Base-by-base conservation (phyloP, 2,329 filamentous ascomycete genomes). In the Monosporascus cannonballus region DNA sequence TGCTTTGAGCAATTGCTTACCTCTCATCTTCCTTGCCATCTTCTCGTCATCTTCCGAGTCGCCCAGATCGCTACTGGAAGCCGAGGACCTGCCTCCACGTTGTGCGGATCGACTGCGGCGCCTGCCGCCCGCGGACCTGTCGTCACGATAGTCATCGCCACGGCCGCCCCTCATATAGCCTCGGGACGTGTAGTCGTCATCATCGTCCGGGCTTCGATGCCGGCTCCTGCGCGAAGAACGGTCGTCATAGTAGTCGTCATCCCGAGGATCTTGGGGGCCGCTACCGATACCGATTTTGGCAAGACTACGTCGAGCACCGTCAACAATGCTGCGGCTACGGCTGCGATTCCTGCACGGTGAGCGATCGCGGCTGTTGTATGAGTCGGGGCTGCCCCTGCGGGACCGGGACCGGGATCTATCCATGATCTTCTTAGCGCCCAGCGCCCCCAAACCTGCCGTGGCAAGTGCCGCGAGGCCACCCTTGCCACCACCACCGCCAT, bases 251-350 rank as follows among this genome's bases (percentile, higher is more conserved):
- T 76, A 69, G 53, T 72, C 70, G 54, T 75, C 74, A 50, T 77
- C 74, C 48, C 73, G 71, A 46, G 73, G 69, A 45, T 70, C 69
- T 1, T 71, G 73, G 4, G 75, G 71, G 9, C 69, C 76, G 51
- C 71, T 78, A 49, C 81, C 81, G 36, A 86, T 69, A 47, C 83
- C 83, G 15, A 86, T 71, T 64, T 80, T 84, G 59, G 83, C 81
- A 38, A 86, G 71, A 51, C 81, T 76, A 55, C 81, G 81, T 52
- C 83, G 80, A 20, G 82, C 80, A 50, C 74, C 74, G 64, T 85
- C 82, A 8, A 84, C 81, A n/a, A 86, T 77, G 64, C 83, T 86
- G 56, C 82, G 81, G 72, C 83, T 86, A 57, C 83, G 79, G 69
- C 80, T 80, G 48, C 77, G 75, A 55, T 58, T 69, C 38, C 63